These are phyloP conservation scores for Alloascoidea hylecoeti DNA, from an alignment of 805 yeast species.

Conservation along the genomic window DNA sequence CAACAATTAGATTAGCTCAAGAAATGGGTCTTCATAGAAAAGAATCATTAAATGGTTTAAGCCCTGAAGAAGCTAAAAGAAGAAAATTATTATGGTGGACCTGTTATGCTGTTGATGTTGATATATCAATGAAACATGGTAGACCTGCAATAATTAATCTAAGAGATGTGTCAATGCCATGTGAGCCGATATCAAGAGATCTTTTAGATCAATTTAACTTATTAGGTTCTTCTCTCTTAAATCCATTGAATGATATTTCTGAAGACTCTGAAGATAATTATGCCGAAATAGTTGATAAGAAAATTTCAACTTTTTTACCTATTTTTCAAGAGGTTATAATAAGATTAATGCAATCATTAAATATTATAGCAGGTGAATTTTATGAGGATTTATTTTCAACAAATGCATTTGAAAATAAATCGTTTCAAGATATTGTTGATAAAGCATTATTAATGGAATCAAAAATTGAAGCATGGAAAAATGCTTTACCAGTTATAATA, in stretches of 20 bases:
- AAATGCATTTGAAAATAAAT: background rate
- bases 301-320: background rate
- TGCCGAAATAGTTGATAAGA: background rate
- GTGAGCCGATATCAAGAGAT: background rate
- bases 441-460: background rate
- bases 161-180: background rate
- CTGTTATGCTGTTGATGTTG: slow-evolving; percentile 32
- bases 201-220: background rate
- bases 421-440: slow-evolving; percentile 1
- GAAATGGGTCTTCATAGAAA: slow-evolving; percentile 42
- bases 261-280: no score
- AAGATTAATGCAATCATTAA: background rate
- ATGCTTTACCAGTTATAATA: no score
- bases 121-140: slow-evolving; percentile 29
- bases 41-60: slow-evolving; percentile 25
- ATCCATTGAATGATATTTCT: background rate
- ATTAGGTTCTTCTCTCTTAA: background rate
- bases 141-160: slow-evolving; percentile 27
- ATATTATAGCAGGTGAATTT: background rate
- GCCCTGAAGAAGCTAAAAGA: slow-evolving; percentile 20
- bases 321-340: background rate
- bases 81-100: slow-evolving; percentile 34
- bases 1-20: slow-evolving; percentile 38
- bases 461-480: background rate
- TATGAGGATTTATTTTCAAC: background rate